These are phyloP conservation scores for Medicago arabica DNA, from an alignment of 306 rosid genomes.

Conservation along the genomic window DNA sequence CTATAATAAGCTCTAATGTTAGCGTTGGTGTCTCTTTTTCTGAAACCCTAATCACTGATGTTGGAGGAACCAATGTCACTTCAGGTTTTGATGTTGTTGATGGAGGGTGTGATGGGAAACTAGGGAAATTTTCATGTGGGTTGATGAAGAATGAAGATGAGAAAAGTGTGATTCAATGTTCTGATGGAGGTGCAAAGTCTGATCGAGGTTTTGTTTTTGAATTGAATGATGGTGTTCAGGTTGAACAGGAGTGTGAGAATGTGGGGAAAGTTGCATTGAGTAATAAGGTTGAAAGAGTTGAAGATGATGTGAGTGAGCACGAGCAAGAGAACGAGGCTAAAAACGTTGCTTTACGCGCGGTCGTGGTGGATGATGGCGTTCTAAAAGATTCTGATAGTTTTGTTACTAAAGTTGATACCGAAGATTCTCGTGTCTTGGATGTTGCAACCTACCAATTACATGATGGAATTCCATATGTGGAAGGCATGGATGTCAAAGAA, in stretches of 20 bases:
- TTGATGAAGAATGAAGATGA: conserved; percentile 31
- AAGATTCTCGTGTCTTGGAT: conserved; percentile 24
- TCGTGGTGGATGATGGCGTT: conserved; percentile 14
- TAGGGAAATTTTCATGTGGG: conserved; percentile 14
- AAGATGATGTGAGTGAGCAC: conserved; percentile 3
- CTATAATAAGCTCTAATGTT: conserved; percentile 25
- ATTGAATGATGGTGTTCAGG: conserved; percentile 31
- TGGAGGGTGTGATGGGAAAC: too few species aligned
- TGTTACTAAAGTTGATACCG: background rate
- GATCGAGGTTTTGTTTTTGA: conserved; percentile 37
- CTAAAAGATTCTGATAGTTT: conserved; percentile 34
- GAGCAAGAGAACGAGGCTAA: background rate
- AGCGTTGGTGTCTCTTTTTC: background rate
- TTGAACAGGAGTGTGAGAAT: conserved; percentile 17
- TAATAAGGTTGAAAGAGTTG: conserved; percentile 34
- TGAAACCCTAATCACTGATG: conserved; percentile 42
- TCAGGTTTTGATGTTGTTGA: too few species aligned
- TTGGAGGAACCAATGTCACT: conserved; percentile 31
- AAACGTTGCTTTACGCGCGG: conserved; percentile 1
- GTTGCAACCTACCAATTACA: conserved; percentile 28
- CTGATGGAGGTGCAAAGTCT: conserved; percentile 6
- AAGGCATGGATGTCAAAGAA: conserved; percentile 13
- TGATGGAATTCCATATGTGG: conserved; percentile 28
- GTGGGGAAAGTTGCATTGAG: conserved; percentile 2
- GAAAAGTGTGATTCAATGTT: conserved; percentile 12